Conservation (phyloP, 129 eudicot genomes). For the Ambrosia artemisiifolia region DNA sequence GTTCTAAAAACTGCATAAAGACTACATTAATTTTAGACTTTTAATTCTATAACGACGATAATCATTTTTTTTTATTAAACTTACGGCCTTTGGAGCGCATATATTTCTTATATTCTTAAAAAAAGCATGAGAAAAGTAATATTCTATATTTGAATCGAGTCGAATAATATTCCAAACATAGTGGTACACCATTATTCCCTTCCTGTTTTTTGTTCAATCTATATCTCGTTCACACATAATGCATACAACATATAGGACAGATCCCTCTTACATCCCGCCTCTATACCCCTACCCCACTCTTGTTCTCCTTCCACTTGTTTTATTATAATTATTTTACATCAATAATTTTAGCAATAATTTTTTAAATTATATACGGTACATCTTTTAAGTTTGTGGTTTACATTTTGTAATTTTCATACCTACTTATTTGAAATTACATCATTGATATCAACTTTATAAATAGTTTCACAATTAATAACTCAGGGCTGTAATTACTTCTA, state of each 20-base stretch:
- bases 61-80: no score
- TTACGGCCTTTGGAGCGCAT: no score
- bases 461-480: no score
- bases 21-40: neutral
- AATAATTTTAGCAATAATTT: neutral
- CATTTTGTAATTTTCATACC: no score
- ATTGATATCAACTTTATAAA: no score
- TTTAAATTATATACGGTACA: no score
- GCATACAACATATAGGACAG: constrained; percentile 28
- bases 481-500: no score
- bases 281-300: neutral
- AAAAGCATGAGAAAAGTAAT: constrained; percentile 6
- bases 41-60: no score
- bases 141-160: constrained; percentile 12
- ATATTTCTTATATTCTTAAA: neutral
- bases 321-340: neutral
- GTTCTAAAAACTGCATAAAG: neutral
- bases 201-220: constrained; percentile 34
- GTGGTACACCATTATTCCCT: constrained; percentile 23
- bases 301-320: neutral
- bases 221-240: constrained; percentile 29
- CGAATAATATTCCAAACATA: constrained; percentile 24
- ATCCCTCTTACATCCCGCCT: constrained; percentile 5
- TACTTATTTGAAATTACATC: no score
- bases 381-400: no score